phyloP scores from a whole-genome alignment of 2,329 filamentous ascomycete genomes.

The Pseudofabraea citricarpa region DNA sequence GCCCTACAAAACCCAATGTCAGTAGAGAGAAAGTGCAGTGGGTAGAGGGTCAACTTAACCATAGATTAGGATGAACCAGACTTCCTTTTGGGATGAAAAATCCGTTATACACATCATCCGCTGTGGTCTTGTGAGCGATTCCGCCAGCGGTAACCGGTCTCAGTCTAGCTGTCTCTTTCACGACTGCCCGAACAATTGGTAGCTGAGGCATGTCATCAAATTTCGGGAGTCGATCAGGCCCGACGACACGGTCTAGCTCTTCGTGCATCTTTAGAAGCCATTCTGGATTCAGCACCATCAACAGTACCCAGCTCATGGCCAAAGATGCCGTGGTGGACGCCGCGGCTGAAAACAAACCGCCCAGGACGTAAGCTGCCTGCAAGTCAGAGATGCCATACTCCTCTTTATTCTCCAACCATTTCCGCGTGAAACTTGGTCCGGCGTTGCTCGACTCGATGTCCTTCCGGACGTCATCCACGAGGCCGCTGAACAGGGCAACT shows the following conservation, averaged over 20 bases:
- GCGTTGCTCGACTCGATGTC: conserved; percentile 27
- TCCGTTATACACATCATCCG: conserved; percentile 48
- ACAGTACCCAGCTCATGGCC: conserved; percentile 21
- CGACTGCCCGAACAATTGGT: conserved; percentile 37
- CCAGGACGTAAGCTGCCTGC: conserved; percentile 26
- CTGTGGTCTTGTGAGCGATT: conserved; percentile 47
- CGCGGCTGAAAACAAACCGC: conserved; percentile 32
- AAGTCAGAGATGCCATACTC: conserved; percentile 15
- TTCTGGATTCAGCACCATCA: conserved; percentile 13
- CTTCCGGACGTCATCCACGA: conserved; percentile 26
- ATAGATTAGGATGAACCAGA: conserved; percentile 40
- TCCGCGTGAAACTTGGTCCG: conserved; percentile 24
- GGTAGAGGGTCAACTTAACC: background rate
- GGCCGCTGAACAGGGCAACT: conserved; percentile 14
- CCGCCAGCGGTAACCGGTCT: conserved; percentile 41
- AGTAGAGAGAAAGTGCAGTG: background rate
- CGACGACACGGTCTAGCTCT: conserved; percentile 44
- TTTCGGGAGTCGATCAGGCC: conserved; percentile 38
- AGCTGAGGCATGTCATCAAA: conserved; percentile 41
- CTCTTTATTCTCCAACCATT: conserved; percentile 23
- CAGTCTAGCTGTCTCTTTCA: conserved; percentile 43
- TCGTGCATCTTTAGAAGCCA: conserved; percentile 27
- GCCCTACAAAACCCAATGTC: conserved; percentile 3
- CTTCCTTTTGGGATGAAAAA: conserved; percentile 7
- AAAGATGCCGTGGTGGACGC: conserved; percentile 32